phyloP scores from a whole-genome alignment of 805 yeast species.

The Zygosaccharomyces siamensis region DNA sequence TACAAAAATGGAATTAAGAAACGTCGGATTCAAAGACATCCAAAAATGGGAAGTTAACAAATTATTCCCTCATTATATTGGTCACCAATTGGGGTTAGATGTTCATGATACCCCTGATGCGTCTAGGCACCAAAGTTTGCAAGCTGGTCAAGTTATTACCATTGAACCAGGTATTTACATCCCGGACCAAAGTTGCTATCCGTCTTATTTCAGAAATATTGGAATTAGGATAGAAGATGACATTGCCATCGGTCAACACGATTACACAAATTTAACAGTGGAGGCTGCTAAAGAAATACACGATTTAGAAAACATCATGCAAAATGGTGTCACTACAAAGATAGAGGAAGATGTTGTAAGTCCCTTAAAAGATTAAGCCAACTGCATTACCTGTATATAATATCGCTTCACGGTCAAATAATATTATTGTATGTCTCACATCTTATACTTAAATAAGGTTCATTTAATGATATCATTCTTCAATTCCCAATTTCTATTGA shows the following conservation, averaged over 20 bases:
- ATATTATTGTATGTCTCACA: background rate
- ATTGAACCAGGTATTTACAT: constrained; percentile 95
- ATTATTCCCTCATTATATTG: constrained; percentile 88
- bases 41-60: constrained; percentile 49
- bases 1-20: constrained; percentile 60
- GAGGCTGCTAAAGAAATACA: constrained; percentile 82
- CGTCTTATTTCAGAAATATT: constrained; percentile 74
- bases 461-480: background rate
- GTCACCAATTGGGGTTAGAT: constrained; percentile 92
- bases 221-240: constrained; percentile 96
- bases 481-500: constrained; percentile 10
- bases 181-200: constrained; percentile 66
- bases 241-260: constrained; percentile 66
- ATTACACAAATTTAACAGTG: constrained; percentile 59
- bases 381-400: background rate
- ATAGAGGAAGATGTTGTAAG: constrained; percentile 41
- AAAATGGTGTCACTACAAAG: constrained; percentile 52
- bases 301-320: constrained; percentile 70
- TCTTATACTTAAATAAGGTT: background rate
- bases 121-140: constrained; percentile 51
- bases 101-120: constrained; percentile 74
- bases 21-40: constrained; percentile 60
- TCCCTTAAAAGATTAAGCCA: constrained; percentile 19
- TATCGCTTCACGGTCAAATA: background rate
- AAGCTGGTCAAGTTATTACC: constrained; percentile 78